Base-by-base conservation (phyloP, 2,329 filamentous ascomycete species). In the Apiospora malaysiana region DNA sequence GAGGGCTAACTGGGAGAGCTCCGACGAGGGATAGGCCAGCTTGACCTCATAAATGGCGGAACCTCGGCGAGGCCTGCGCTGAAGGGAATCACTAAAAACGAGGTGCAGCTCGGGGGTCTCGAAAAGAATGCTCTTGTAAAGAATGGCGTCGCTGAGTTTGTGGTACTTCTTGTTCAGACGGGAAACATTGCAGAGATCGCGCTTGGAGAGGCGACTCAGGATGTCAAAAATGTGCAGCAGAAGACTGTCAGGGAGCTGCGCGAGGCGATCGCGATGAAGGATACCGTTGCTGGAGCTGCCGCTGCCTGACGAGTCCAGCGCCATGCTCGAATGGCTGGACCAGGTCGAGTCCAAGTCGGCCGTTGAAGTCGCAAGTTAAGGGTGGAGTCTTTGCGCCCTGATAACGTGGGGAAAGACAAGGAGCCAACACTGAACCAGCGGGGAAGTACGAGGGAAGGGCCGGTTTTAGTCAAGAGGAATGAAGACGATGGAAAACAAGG, bases 51-150 rank as follows among this genome's bases (percentile, higher is more conserved):
- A 80, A 71, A 86, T 86, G 69, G 83, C 78, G 2, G 84, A 86
- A 18, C 85, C 85, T 25, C 85, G 83, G 56, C 85, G 81, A 7
- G 83, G 84, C 1, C 85, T 81, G 63, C 83, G 82, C 16, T 75
- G 78, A 23, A 87, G 83, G 12, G 84, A 85, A 76, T 86, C 79
- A 74, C 83, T 84, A 75, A 86, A 87, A 69, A 82, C 80, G 18
- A 86, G 78, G 72, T 87, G 85, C 27, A 85, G 81, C 73, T 85
- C 82, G 0, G 85, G 84, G 42, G 80, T 82, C 47, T 84, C 79
- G 78, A 86, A 87, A 27, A 80, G 81, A 1, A 86, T 83, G 5
- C 79, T 83, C 74, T 83, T 81, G 77, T 87, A 85, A 27, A 87
- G 79, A 10, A 86, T 78, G 3, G 83, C 81, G 74, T 86, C 85